Evolutionary conservation across 805 yeast genomes (phyloP), one percentile per base, ranked within the genome.

Genomic region (Metschnikowia vanudenii): DNA sequence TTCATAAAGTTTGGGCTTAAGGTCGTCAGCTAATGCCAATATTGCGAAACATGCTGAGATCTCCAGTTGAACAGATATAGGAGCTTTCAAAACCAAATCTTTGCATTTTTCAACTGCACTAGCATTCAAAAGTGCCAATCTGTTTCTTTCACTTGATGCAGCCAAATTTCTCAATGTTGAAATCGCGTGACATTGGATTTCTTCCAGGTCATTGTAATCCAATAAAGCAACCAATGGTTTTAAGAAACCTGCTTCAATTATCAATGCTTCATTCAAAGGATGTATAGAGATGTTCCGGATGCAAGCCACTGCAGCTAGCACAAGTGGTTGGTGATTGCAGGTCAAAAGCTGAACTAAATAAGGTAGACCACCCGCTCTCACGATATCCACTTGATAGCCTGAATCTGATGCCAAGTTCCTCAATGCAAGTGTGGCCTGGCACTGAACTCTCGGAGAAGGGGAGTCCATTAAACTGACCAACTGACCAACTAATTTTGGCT

Each of bases 21-120:
- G 79, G 63, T 90, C 97, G 69, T 94, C 99, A 18, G 97, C 97
- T 41, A 94, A 74, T 0, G 99, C 99, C 54, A 94, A 78, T 44
- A 94, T 96, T 2, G 99, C 99, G 70, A 94, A 85, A 64, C 97
- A 92, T 3, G 99, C 99, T 22, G 96, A 85, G 50, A 94, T 92
- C 68, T 94, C 99, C 71, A 89, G 82, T 72, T 94, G 98, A 26
- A 94, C 98, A 40, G 88, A 79, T 45, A 90, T 81, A n/a, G 97
- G 95, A 9, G 94, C 87, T 36, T 74, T 79, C 54, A 91, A 74
- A 12, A 95, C 95, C 59, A 92, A 76, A 50, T 85, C 91, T 65
- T 86, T 88, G 68, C 96, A 91, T 67, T 91, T 90, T 53, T 85
- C 86, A 39, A 94, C 96, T 3, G 97, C 97, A 43, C 97, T 97